Percentiles rank a stretch among this genome's conserved stretches.
Evolutionary conservation across 176 grass and related monocot genomes (phyloP).

Genomic region (Saccharum officinarum): DNA sequence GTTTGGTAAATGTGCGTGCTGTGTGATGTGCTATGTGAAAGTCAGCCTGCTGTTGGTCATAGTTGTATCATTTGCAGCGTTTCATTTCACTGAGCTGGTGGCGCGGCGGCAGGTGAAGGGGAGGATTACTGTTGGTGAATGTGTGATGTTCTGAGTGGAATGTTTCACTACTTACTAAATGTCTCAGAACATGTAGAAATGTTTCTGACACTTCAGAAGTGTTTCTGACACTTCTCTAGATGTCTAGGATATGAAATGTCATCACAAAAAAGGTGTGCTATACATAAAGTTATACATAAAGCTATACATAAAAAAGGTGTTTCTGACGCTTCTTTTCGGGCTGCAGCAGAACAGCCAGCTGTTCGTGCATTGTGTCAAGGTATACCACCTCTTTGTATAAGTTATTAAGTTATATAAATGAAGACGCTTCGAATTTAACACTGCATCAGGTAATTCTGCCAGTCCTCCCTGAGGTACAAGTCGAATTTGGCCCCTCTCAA

Average conservation of each 20-base stretch:
- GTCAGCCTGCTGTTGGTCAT: no score
- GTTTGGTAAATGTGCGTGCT: background rate
- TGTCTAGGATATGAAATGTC: no score
- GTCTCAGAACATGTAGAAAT: no score
- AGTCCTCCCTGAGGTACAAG: constrained; percentile 73
- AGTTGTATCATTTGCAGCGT: no score
- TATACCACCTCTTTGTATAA: constrained; percentile 68
- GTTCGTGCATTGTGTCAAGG: no score
- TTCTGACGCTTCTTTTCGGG: background rate
- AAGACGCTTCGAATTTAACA: constrained; percentile 76
- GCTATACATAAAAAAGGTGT: no score
- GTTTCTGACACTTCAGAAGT: no score
- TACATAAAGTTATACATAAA: background rate
- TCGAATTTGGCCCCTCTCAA: constrained; percentile 54
- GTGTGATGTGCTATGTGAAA: background rate
- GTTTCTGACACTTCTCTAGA: no score
- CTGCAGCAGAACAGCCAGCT: no score
- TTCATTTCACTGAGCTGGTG: no score
- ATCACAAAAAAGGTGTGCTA: background rate
- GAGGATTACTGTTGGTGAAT: no score
- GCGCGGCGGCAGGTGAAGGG: no score
- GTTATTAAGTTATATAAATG: constrained; percentile 80
- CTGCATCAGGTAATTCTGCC: constrained; percentile 67
- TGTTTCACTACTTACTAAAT: background rate
- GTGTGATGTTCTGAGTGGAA: background rate